Evolutionary conservation across 257 asterid species (phyloP).

Genomic region (Rehmannia glutinosa): DNA sequence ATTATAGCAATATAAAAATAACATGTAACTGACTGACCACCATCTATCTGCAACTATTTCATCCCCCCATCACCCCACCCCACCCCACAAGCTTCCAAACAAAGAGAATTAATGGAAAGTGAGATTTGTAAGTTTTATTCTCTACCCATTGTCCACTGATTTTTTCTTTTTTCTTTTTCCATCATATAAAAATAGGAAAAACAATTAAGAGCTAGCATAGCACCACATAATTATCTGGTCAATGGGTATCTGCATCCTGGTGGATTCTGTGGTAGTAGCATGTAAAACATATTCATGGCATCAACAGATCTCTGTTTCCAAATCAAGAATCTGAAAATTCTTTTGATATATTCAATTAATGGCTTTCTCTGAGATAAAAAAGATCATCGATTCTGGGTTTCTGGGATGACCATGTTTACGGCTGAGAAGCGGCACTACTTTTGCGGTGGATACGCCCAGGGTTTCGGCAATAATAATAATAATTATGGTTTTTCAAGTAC

Average conservation of each 20-base stretch:
- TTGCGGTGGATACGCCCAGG: constrained; percentile 23
- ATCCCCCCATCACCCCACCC: constrained; percentile 17
- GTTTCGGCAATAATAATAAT: constrained; percentile 37
- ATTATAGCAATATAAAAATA: constrained; percentile 24
- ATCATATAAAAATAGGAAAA: neutral
- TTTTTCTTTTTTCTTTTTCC: constrained; percentile 14
- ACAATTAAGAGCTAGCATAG: neutral
- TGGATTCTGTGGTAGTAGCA: constrained; percentile 20
- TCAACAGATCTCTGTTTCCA: constrained; percentile 22
- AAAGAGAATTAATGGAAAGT: constrained; percentile 71
- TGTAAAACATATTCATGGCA: constrained; percentile 25
- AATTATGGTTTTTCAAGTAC: too few species aligned
- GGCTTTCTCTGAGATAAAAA: constrained; percentile 21
- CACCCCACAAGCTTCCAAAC: constrained; percentile 71
- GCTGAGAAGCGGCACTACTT: constrained; percentile 27
- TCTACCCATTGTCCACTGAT: constrained; percentile 31
- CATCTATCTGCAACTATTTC: constrained; percentile 45
- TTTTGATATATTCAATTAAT: constrained; percentile 21
- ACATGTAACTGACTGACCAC: constrained; percentile 60
- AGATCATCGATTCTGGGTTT: constrained; percentile 12
- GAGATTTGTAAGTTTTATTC: constrained; percentile 54
- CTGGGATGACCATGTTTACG: constrained; percentile 71
- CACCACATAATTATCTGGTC: constrained; percentile 28
- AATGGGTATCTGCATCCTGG: constrained; percentile 39
- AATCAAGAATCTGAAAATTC: neutral